Percentiles rank a stretch among this genome's conserved stretches.
phyloP scores from a whole-genome alignment of 352 stramenopile species.

The Phytophthora pluvialis region DNA sequence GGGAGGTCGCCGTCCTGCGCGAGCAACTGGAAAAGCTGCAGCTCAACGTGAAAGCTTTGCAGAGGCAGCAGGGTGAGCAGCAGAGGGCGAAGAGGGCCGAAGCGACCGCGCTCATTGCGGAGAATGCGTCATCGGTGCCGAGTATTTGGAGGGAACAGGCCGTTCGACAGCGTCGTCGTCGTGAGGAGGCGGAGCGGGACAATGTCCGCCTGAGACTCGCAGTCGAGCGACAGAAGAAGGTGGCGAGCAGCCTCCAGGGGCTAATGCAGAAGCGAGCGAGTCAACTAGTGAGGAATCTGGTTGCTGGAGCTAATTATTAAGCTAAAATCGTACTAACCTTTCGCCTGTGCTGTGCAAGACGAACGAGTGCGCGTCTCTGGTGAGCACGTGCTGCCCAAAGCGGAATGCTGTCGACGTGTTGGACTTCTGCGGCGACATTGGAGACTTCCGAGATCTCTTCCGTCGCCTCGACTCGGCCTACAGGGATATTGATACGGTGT shows the following conservation, averaged over 20 bases:
- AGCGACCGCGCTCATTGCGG: conserved; percentile 7
- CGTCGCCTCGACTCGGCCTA: conserved; percentile 26
- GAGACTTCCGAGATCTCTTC: conserved; percentile 29
- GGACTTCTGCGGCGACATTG: conserved; percentile 25
- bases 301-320: background rate
- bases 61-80: conserved; percentile 4
- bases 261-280: conserved; percentile 24
- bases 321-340: background rate
- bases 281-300: conserved; percentile 15
- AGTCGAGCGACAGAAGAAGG: conserved; percentile 36
- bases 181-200: conserved; percentile 38
- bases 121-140: background rate
- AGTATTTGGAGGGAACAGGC: conserved; percentile 28
- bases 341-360: conserved; percentile 17
- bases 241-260: conserved; percentile 17
- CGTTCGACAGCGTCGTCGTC: conserved; percentile 35
- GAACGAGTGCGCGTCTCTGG: conserved; percentile 21
- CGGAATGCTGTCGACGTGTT: conserved; percentile 14
- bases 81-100: background rate
- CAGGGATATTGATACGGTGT: conserved; percentile 32
- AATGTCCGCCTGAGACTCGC: conserved; percentile 45
- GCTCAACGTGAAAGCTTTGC: conserved; percentile 47
- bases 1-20: conserved; percentile 63
- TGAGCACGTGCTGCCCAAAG: conserved; percentile 14
- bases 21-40: conserved; percentile 59